phyloP scores from a whole-genome alignment of 495 filamentous ascomycete species.

The Ramalina intermedia region DNA sequence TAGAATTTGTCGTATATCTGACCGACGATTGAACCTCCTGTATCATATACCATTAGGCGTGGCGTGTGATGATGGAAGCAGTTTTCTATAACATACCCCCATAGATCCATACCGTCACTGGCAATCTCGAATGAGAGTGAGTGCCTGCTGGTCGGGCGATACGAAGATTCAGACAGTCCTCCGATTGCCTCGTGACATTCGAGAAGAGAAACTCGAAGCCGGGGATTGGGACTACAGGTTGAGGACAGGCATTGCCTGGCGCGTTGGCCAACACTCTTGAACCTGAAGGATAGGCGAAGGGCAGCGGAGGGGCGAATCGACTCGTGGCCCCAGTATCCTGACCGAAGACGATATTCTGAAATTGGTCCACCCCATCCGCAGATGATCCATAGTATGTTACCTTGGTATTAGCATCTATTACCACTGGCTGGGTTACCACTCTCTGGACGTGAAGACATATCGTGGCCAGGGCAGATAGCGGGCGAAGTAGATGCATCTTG shows the following conservation, averaged over 20 bases:
- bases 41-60: neutral
- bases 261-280: slow-evolving; percentile 25
- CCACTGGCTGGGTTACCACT: neutral
- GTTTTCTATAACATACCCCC: slow-evolving; percentile 22
- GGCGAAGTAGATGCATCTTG: too few relatives aligned
- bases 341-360: slow-evolving; percentile 32
- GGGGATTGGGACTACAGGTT: neutral
- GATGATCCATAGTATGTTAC: slow-evolving; percentile 1
- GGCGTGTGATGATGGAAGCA: slow-evolving; percentile 3
- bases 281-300: slow-evolving; percentile 17
- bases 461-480: too few relatives aligned
- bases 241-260: slow-evolving; percentile 28
- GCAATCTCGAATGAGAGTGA: slow-evolving; percentile 15
- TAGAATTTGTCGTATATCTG: neutral
- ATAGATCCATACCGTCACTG: slow-evolving; percentile 28
- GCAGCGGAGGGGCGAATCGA: slow-evolving; percentile 30
- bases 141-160: slow-evolving; percentile 12
- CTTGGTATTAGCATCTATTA: neutral
- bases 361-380: slow-evolving; percentile 24
- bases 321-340: slow-evolving; percentile 26
- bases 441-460: too few relatives aligned
- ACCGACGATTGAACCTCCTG: neutral
- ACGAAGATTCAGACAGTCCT: slow-evolving; percentile 14
- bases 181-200: neutral
- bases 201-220: neutral